These are phyloP conservation scores for Paecilomyces variotii DNA, from an alignment of 2,329 filamentous ascomycete genomes.

Conservation along the genomic window DNA sequence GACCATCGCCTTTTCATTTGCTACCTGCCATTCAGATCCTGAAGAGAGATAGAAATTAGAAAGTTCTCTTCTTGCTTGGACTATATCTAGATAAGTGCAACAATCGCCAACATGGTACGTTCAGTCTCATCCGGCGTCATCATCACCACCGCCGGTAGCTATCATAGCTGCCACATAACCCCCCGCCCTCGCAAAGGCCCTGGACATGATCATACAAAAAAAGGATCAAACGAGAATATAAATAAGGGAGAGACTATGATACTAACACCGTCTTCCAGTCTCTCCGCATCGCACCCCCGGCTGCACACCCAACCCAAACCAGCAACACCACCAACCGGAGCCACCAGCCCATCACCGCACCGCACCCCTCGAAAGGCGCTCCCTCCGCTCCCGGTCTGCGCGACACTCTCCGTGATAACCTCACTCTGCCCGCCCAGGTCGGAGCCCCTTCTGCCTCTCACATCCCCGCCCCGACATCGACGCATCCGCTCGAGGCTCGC, in stretches of 20 bases:
- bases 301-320: slow-evolving; percentile 58
- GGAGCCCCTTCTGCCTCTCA: slow-evolving; percentile 37
- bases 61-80: slow-evolving; percentile 2
- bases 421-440: slow-evolving; percentile 53
- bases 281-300: slow-evolving; percentile 77
- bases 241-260: not conserved
- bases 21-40: slow-evolving; percentile 1
- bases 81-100: not conserved
- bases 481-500: slow-evolving; percentile 86
- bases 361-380: slow-evolving; percentile 55
- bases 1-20: not conserved
- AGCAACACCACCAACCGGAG: slow-evolving; percentile 56
- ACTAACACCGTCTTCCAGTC: slow-evolving; percentile 46
- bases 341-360: slow-evolving; percentile 46
- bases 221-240: not conserved
- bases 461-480: slow-evolving; percentile 46
- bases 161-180: not conserved
- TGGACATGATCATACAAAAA: not conserved
- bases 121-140: slow-evolving; percentile 5
- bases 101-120: slow-evolving; percentile 23
- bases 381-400: slow-evolving; percentile 89
- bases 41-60: not conserved
- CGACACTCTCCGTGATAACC: slow-evolving; percentile 82
- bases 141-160: slow-evolving; percentile 1
- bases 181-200: not conserved